Evolutionary conservation across 2,329 filamentous ascomycete species (phyloP).

Genomic region (Calonectria multiphialidica): DNA sequence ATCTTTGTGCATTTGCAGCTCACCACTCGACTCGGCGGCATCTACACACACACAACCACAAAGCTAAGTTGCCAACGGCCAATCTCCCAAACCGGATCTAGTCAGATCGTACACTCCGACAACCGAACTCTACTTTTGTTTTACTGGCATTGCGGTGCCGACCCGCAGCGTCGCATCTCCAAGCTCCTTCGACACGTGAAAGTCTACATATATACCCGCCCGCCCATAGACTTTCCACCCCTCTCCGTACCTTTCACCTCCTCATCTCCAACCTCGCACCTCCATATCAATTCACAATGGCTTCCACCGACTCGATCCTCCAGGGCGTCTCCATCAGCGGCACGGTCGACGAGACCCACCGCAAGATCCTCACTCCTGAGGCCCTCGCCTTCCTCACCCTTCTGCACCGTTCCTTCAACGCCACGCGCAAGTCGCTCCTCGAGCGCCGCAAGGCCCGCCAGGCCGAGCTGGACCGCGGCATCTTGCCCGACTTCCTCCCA

Average conservation of each 20-base stretch:
- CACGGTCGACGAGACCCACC: slow-evolving; percentile 79
- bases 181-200: slow-evolving; percentile 49
- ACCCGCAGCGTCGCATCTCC: slow-evolving; percentile 29
- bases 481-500: slow-evolving; percentile 92
- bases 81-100: slow-evolving; percentile 5
- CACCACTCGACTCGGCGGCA: background rate
- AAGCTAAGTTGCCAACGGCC: background rate
- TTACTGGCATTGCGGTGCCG: slow-evolving; percentile 27
- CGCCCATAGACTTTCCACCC: slow-evolving; percentile 26
- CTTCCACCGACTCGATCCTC: slow-evolving; percentile 80
- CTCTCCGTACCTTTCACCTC: slow-evolving; percentile 13
- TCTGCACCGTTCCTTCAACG: slow-evolving; percentile 94
- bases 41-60: background rate
- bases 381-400: slow-evolving; percentile 93
- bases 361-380: slow-evolving; percentile 92
- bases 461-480: slow-evolving; percentile 91
- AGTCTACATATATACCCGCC: slow-evolving; percentile 34
- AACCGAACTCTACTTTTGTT: slow-evolving; percentile 1
- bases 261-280: slow-evolving; percentile 7
- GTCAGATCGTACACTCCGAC: slow-evolving; percentile 13
- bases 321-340: slow-evolving; percentile 91
- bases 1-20: background rate
- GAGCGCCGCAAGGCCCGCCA: slow-evolving; percentile 89
- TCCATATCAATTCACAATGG: slow-evolving; percentile 61
- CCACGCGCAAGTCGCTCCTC: slow-evolving; percentile 86